Conservation (phyloP, 805 yeast genomes). For the Candida easanensis region DNA sequence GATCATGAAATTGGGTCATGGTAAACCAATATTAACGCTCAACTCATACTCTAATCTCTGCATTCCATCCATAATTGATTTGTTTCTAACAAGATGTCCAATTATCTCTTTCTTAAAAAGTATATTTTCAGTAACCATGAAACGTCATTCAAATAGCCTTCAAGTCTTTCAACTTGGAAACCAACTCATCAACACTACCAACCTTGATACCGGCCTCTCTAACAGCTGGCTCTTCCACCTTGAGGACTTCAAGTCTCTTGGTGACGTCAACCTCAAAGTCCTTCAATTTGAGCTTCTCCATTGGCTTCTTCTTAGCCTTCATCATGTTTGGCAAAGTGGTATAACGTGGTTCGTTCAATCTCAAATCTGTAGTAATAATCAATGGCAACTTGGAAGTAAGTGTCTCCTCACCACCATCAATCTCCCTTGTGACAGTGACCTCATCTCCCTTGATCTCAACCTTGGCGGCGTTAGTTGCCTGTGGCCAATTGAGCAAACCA, state of each 20-base stretch:
- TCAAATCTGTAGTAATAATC: conserved; percentile 87
- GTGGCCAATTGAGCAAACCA: conserved; percentile 92
- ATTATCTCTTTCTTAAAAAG: no score
- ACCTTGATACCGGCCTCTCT: conserved; percentile 84
- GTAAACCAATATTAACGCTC: no score
- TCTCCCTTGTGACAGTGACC: conserved; percentile 79
- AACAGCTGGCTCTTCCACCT: conserved; percentile 81
- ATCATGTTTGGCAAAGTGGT: conserved; percentile 95
- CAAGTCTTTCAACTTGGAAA: conserved; percentile 69
- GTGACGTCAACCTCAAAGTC: conserved; percentile 66
- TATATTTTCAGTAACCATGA: no score
- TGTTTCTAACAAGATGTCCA: no score
- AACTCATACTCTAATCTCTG: no score
- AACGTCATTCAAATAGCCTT: conserved; percentile 24
- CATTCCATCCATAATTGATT: no score
- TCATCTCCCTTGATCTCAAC: conserved; percentile 59
- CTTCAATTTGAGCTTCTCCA: conserved; percentile 59
- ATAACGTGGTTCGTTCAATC: conserved; percentile 93
- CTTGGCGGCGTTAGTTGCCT: conserved; percentile 91
- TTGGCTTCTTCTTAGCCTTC: conserved; percentile 97
- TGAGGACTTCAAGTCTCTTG: conserved; percentile 62
- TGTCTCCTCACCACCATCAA: conserved; percentile 93
- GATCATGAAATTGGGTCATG: no score
- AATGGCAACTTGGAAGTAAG: conserved; percentile 76
- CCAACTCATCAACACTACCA: conserved; percentile 74